A percentile compares a stretch with the other conserved stretches of the same genome.
phyloP scores from a whole-genome alignment of 805 yeast species.

The Ogataea polymorpha region DNA sequence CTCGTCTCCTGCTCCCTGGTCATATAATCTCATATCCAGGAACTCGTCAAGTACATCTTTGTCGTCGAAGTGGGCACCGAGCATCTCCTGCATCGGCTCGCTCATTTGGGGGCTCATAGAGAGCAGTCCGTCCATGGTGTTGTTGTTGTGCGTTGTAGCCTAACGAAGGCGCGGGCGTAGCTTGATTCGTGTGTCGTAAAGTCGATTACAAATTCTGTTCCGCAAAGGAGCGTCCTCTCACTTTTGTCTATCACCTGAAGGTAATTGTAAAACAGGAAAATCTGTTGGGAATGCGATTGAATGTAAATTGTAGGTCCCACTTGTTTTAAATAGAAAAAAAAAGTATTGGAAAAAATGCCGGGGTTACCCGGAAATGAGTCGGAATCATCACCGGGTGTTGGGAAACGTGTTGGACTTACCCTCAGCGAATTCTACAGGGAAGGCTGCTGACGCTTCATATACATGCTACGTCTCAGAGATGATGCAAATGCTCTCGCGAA shows the following conservation, averaged over 20 bases:
- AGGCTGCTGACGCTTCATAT: too few species aligned
- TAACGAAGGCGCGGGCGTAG: not conserved
- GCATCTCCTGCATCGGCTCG: conserved; percentile 17
- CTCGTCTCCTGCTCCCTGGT: conserved; percentile 16
- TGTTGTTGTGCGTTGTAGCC: not conserved
- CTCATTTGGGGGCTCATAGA: conserved; percentile 18
- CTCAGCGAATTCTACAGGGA: too few species aligned
- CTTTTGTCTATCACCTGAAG: not conserved
- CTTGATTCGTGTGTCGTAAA: not conserved
- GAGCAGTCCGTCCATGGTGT: conserved; percentile 19
- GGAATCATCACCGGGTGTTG: not conserved
- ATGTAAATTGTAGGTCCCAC: not conserved
- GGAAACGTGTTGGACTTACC: not conserved
- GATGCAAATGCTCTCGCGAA: too few species aligned
- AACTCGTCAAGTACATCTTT: conserved; percentile 57
- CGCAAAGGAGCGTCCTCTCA: not conserved
- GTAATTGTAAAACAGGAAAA: not conserved
- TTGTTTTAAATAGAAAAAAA: conserved; percentile 7
- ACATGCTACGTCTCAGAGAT: too few species aligned
- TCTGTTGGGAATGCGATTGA: not conserved
- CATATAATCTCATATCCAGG: conserved; percentile 50
- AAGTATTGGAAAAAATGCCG: not conserved
- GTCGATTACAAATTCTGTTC: not conserved
- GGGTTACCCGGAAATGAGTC: conserved; percentile 5
- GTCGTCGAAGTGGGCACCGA: conserved; percentile 22